Conservation (phyloP, 2,329 filamentous ascomycete genomes). For the Phoma sp. region DNA sequence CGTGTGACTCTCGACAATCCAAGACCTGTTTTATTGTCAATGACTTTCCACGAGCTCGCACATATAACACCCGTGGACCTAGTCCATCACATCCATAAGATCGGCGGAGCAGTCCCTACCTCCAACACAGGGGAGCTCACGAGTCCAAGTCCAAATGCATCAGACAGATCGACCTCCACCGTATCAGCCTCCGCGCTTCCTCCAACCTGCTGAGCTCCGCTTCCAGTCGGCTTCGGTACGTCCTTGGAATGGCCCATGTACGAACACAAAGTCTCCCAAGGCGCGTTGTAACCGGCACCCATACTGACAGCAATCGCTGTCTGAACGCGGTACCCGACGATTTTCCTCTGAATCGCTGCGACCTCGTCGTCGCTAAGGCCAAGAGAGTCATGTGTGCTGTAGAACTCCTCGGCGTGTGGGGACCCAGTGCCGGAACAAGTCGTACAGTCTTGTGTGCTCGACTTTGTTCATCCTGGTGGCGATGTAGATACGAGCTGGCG, state of each 20-base stretch:
- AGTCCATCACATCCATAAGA: neutral
- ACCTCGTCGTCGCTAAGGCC: neutral
- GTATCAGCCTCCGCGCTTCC: neutral
- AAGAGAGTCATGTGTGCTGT: neutral
- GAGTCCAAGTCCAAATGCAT: neutral
- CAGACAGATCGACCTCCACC: neutral
- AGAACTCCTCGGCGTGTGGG: slow-evolving; percentile 1
- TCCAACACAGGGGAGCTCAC: neutral
- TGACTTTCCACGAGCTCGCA: neutral
- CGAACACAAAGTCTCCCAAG: neutral
- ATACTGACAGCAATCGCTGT: neutral
- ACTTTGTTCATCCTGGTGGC: neutral
- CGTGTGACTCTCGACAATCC: no score
- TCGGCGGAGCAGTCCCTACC: neutral
- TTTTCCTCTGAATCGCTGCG: neutral
- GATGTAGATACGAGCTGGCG: neutral
- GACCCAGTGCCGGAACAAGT: neutral
- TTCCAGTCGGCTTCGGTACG: neutral
- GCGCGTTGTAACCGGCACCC: neutral
- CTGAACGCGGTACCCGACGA: neutral
- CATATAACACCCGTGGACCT: neutral
- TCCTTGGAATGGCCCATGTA: neutral
- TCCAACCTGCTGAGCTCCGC: neutral
- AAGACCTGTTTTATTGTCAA: neutral
- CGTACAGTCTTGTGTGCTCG: neutral